These are phyloP conservation scores for Skeletonema grethae DNA, from an alignment of 108 stramenopile genomes.

Conservation along the genomic window DNA sequence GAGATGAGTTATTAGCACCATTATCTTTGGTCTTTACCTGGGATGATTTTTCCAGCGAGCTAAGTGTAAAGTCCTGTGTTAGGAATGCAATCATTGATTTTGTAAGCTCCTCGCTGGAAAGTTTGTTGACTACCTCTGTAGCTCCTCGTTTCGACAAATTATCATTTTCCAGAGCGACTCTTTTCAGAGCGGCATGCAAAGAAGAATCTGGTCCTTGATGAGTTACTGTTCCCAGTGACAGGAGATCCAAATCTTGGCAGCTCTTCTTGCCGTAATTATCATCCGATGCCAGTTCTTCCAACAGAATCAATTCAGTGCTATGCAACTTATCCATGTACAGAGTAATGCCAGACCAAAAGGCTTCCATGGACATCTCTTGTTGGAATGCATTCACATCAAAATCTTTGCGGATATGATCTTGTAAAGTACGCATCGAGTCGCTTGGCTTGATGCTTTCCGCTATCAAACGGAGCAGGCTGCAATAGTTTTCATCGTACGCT, in stretches of 20 bases:
- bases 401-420: slow-evolving; percentile 35
- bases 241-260: slow-evolving; percentile 20
- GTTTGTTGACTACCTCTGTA: background rate
- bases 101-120: background rate
- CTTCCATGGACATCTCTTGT: slow-evolving; percentile 47
- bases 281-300: slow-evolving; percentile 52
- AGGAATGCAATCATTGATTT: slow-evolving; percentile 2
- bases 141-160: slow-evolving; percentile 8
- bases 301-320: slow-evolving; percentile 61
- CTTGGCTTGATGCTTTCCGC: slow-evolving; percentile 42
- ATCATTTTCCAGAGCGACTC: background rate
- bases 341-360: slow-evolving; percentile 67
- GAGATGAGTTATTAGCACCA: background rate
- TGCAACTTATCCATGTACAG: slow-evolving; percentile 75
- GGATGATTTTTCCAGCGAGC: background rate
- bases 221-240: slow-evolving; percentile 1
- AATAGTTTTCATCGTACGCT: slow-evolving; percentile 27
- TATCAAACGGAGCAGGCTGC: slow-evolving; percentile 26
- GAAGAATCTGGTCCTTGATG: background rate
- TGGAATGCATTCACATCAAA: slow-evolving; percentile 37
- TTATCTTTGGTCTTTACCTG: slow-evolving; percentile 14
- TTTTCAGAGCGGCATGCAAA: slow-evolving; percentile 15
- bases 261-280: slow-evolving; percentile 21
- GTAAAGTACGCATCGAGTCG: slow-evolving; percentile 40
- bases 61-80: background rate